Percentiles rank a stretch among this genome's conserved stretches.
These are phyloP conservation scores for Isabelozyma heimii DNA, from an alignment of 805 yeast genomes.

Conservation along the genomic window DNA sequence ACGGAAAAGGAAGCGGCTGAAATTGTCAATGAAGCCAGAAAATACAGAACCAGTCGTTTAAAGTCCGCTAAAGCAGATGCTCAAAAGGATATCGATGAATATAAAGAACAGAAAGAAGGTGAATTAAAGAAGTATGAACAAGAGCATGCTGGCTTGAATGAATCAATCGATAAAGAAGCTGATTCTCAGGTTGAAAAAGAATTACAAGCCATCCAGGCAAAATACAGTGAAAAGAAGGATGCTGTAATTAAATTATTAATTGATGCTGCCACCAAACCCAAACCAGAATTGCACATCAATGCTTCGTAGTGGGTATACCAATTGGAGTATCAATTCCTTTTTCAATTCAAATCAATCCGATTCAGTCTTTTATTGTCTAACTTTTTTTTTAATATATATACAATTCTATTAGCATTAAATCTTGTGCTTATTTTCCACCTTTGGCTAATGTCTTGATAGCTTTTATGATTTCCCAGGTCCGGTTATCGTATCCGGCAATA, in stretches of 20 bases:
- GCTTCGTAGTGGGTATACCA: slow-evolving; percentile 31
- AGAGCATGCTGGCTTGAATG: slow-evolving; percentile 73
- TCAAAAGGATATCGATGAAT: slow-evolving; percentile 78
- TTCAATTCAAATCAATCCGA: background rate
- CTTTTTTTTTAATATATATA: background rate
- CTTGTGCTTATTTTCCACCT: slow-evolving; percentile 18
- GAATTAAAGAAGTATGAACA: slow-evolving; percentile 74
- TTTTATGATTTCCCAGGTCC: slow-evolving; percentile 60
- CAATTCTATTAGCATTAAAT: background rate
- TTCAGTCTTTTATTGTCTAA: background rate
- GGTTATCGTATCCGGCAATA: slow-evolving; percentile 76
- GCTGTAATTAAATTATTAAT: slow-evolving; percentile 74
- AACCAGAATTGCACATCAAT: slow-evolving; percentile 80
- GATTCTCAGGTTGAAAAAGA: slow-evolving; percentile 70
- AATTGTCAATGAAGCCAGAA: slow-evolving; percentile 89
- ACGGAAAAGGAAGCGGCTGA: slow-evolving; percentile 98
- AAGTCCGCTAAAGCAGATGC: slow-evolving; percentile 96
- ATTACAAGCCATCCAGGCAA: slow-evolving; percentile 62
- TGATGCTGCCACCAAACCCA: slow-evolving; percentile 75
- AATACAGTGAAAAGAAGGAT: slow-evolving; percentile 59
- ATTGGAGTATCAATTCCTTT: background rate
- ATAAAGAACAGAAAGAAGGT: slow-evolving; percentile 77
- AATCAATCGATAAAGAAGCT: slow-evolving; percentile 75
- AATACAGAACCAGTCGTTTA: slow-evolving; percentile 80
- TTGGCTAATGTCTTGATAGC: slow-evolving; percentile 38